Evolutionary conservation across 2,329 filamentous ascomycete genomes (phyloP), one percentile per base, ranked within the genome.

Genomic region (Ophiostoma triangulosporum): DNA sequence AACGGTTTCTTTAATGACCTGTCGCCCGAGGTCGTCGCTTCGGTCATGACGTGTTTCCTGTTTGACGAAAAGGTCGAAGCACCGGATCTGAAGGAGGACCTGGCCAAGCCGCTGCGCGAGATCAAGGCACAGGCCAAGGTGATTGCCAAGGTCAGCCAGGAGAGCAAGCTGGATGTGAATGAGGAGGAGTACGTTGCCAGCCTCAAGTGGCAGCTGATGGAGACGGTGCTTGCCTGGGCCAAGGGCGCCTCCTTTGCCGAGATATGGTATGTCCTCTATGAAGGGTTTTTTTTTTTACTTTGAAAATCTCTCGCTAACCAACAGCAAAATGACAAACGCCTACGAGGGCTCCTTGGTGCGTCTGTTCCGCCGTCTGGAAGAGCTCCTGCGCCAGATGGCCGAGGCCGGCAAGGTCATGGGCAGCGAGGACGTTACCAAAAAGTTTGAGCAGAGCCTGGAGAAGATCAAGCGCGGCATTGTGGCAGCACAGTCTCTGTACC

Each of bases 1-100:
- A 94, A 97, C 67, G 81, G 90, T 36, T 97, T 96, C 76, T 98
- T 98, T 77, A 98, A 97, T 65, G 90, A 96, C 64, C 73, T 97
- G 43, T 83, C 83, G 0, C 89, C 93, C 0, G 91, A 97, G 67
- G 78, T 91, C 60, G 87, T 84, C 62, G 93, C 93, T 1, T 80
- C 91, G 0, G 81, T 90, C 6, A 76, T 98, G 56, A 94, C 88
- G 62, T 90, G 88, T 64, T 97, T 98, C 70, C 93, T 98, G 59
- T 96, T 97, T 61, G 94, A 98, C 64, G 93, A 98, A 70, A 95
- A 94, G 74, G 83, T 87, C 48, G 86, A 91, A 62, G 82, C 90
- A 12, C 73, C 80, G 3, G 77, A 81, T 14, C 73, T 96, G 49
- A 85, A 84, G 62, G 89, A 96, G 60, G 87, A 95, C 57, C 76